Base-by-base conservation (phyloP, 352 stramenopile species). In the Phytophthora nicotianae region DNA sequence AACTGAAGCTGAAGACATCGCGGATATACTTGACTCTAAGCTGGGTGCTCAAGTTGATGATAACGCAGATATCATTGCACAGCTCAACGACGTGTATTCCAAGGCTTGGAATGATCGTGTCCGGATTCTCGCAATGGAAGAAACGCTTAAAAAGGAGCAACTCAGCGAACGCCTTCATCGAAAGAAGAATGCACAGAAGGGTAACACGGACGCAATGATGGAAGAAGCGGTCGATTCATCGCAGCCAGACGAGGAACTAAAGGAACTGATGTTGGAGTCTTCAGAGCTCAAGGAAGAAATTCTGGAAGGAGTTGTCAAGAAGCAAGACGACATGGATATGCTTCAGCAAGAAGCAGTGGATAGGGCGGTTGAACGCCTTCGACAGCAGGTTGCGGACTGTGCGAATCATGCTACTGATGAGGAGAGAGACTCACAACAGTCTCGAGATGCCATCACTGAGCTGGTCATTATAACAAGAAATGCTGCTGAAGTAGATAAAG, bases 321-420 rank as follows among this genome's bases (percentile, higher is more conserved):
- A 72, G 7, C 69, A 83, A 40, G 73, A 77, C n/a, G 55, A 72
- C 20, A 79, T 81, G 58, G 73, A 82, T 10, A 38, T 50, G 35
- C 40, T 41, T 8, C 51, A 57, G 13, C 49, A 79, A 38, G 46
- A 72, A 46, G 60, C 63, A 0, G 47, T 72, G 2, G 37, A 52
- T 16, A 26, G 9, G 4, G 68, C 68, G 0, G 24, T 74, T 4
- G 35, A 50, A 9, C 14, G 17, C 10, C 54, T 74, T 40, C 58
- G 29, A 49, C 33, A 74, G 26, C 33, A 59, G 23, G 17, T 74
- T 33, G 23, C 17, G 7, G 43, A 58, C 19, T 62, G 60, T 40
- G 21, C 45, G 10, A 11, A 11, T 47, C 33, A 0, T 38, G 6
- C 10, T 29, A 4, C 2, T 32, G 10, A 8, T 11, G n/a, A 54